phyloP scores from a whole-genome alignment of 257 asterid genomes.

The Solanum peruvianum region DNA sequence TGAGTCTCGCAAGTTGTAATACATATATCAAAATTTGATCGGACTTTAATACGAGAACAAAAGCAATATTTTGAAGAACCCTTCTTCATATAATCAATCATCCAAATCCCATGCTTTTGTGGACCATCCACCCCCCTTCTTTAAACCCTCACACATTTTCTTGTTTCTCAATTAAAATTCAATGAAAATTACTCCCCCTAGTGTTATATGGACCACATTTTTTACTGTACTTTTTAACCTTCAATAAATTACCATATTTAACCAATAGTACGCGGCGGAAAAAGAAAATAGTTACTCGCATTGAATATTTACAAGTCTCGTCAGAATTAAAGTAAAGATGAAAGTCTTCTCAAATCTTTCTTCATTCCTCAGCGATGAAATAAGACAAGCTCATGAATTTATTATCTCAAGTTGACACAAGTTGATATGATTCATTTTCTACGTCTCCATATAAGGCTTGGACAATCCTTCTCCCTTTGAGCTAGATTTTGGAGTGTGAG shows the following conservation, averaged over 20 bases:
- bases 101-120: conserved; percentile 8
- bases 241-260: not conserved
- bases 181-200: not conserved
- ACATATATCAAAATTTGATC: not conserved
- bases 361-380: not conserved
- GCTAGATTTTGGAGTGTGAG: no score
- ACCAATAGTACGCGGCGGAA: not conserved
- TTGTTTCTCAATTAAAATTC: not conserved
- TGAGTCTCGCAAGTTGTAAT: accelerated
- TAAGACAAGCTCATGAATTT: not conserved
- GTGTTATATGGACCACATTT: not conserved
- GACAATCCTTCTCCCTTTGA: no score
- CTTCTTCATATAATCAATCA: not conserved
- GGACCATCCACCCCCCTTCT: conserved; percentile 18
- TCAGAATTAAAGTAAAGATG: not conserved
- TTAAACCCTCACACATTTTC: not conserved
- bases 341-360: not conserved
- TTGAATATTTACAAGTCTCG: not conserved
- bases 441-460: not conserved
- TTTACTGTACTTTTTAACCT: not conserved
- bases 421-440: not conserved
- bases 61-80: not conserved
- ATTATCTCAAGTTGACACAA: not conserved
- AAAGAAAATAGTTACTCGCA: not conserved
- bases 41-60: accelerated